Conservation (phyloP, 2,329 filamentous ascomycete species). For the Monilinia vaccinii-corymbosi region DNA sequence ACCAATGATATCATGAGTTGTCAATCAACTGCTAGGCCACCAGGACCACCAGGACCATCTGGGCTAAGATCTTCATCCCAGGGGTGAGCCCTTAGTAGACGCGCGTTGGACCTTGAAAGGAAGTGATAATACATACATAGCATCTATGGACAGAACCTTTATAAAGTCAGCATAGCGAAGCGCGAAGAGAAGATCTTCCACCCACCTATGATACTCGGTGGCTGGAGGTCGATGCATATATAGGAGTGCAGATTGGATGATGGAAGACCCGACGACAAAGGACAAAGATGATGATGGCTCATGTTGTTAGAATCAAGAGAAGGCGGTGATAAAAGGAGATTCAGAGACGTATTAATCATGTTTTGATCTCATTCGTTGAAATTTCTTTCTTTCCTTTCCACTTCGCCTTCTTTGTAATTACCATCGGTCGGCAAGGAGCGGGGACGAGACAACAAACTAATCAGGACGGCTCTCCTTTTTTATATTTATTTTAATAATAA, state of each 20-base stretch:
- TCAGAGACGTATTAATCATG: too few species aligned
- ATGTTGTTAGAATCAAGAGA: too few species aligned
- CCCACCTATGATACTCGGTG: too few species aligned
- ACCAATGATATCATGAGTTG: not conserved
- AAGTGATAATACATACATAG: not conserved
- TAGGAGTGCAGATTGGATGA: too few species aligned
- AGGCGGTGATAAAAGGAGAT: too few species aligned
- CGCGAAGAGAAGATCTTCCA: not conserved
- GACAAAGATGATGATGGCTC: too few species aligned
- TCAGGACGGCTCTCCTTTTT: constrained; percentile 2
- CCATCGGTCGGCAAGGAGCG: not conserved
- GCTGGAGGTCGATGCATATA: too few species aligned
- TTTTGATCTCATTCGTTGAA: not conserved
- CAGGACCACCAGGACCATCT: too few species aligned
- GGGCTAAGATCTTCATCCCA: not conserved
- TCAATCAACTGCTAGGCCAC: not conserved
- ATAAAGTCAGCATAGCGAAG: not conserved
- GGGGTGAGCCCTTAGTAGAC: not conserved
- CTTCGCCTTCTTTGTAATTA: not conserved
- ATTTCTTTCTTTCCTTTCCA: not conserved
- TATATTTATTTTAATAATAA: not conserved
- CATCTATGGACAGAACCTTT: not conserved
- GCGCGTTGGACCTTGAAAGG: not conserved
- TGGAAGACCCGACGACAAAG: too few species aligned
- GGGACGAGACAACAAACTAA: constrained; percentile 1